A percentile compares a stretch with the other conserved stretches of the same genome.
These are phyloP conservation scores for Exsudoporus floridanus DNA, from an alignment of 1,284 basidiomycete species.

Conservation along the genomic window DNA sequence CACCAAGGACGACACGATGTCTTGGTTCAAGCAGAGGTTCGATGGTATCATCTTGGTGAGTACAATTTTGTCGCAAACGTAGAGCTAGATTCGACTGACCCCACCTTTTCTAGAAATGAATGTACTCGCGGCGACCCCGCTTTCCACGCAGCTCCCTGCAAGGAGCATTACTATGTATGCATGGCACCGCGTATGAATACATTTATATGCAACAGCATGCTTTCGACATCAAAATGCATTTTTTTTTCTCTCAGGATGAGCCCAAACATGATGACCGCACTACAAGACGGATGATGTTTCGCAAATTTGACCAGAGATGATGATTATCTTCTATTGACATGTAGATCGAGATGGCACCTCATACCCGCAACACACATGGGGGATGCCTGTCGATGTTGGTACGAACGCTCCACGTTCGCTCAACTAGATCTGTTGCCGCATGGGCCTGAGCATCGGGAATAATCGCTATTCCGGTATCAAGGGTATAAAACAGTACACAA, in stretches of 20 bases:
- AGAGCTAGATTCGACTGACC: background rate
- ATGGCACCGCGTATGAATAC: conserved; percentile 25
- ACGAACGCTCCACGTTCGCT: too few species aligned
- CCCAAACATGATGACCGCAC: background rate
- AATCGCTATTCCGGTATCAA: background rate
- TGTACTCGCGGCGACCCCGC: conserved; percentile 2
- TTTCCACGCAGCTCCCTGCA: background rate
- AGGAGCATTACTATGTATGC: conserved; percentile 21
- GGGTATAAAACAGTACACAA: background rate
- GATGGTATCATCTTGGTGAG: conserved; percentile 91
- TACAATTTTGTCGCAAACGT: conserved; percentile 13
- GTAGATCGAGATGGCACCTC: background rate
- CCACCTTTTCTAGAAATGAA: conserved; percentile 27
- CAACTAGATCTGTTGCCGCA: background rate
- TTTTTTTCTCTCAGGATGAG: background rate
- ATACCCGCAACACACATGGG: conserved; percentile 15
- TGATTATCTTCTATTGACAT: background rate
- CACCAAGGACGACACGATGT: conserved; percentile 90
- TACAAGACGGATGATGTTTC: background rate
- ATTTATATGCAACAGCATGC: conserved; percentile 26
- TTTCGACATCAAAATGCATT: conserved; percentile 25
- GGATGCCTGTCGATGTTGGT: background rate
- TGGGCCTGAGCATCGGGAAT: background rate
- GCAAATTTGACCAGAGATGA: background rate
- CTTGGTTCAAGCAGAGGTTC: conserved; percentile 99